Base-by-base conservation (phyloP, 352 stramenopile species). In the Pythium diclinum region DNA sequence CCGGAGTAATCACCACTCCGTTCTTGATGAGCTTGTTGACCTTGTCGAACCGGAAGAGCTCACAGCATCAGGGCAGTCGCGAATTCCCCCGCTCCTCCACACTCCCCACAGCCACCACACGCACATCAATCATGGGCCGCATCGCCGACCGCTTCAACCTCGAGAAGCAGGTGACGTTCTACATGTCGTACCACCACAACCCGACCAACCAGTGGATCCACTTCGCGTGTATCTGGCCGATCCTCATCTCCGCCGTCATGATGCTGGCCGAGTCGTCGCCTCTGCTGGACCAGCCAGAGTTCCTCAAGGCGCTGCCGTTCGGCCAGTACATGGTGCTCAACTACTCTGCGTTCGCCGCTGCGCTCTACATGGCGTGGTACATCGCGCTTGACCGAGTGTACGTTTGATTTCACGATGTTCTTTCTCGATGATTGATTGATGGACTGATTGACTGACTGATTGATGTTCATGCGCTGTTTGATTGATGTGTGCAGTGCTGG, bases 101-200 rank as follows among this genome's bases (percentile, higher is more conserved):
- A 28, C 19, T 44, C 56, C 3, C 38, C 10, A 16, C 11, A 40
- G 19, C 49, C 46, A 3, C 48, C 19, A 25, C 32, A 14, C 17
- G 25, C 30, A 21, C 25, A 5, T 10, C 21, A 23, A 67, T 56
- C 49, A 73, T 73, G 71, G 71, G 71, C 55, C 65, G 67, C 59
- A 73, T 80, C 51, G 65, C 69, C 36, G 72, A 82, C 51, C 74
- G 72, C 54, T 82, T 85, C 64, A 67, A 82, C 71, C 67, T 85
- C 40, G 76, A 85, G 63, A 81, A 83, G 67, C 76, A 86, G 55
- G 65, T 89, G 21, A 72, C 62, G n/a, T 84, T 87, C 72, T 87
- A 87, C 74, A 72, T 81, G 57, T 83, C 74, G 19, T 89, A 87
- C 71, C 79, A 89, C 65, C 57, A 74, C 68, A 80, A 89, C 65